Percentiles rank a stretch among this genome's conserved stretches.
Conservation (phyloP, 257 asterid species). For the Nicotiana benthamiana region DNA sequence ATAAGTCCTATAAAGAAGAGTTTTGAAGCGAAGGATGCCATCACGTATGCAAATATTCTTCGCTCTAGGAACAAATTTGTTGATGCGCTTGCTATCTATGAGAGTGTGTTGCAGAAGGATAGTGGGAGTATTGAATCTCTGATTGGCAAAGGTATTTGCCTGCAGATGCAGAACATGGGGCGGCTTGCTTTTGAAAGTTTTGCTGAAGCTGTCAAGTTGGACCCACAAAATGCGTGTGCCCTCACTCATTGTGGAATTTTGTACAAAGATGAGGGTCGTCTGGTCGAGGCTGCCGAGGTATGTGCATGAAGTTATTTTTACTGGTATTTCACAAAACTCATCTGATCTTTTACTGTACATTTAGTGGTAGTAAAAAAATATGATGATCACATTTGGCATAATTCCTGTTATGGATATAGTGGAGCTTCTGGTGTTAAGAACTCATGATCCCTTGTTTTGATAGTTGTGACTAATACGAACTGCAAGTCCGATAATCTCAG, state of each 20-base stretch:
- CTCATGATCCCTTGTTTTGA: neutral
- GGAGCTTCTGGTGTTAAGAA: neutral
- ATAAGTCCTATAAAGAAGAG: slow-evolving; percentile 35
- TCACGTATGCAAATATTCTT: slow-evolving; percentile 79
- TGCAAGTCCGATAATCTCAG: neutral
- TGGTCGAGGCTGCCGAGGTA: slow-evolving; percentile 99
- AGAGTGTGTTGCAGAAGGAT: slow-evolving; percentile 65
- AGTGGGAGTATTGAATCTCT: slow-evolving; percentile 66
- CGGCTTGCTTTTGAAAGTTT: slow-evolving; percentile 82
- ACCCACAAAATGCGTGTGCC: slow-evolving; percentile 89
- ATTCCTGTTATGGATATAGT: neutral
- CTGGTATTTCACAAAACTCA: neutral
- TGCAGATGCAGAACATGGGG: slow-evolving; percentile 87
- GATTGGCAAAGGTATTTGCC: slow-evolving; percentile 93
- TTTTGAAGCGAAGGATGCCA: slow-evolving; percentile 59
- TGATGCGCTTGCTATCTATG: slow-evolving; percentile 82
- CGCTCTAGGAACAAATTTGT: slow-evolving; percentile 85
- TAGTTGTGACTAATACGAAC: neutral
- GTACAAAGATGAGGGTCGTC: slow-evolving; percentile 85
- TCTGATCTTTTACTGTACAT: neutral
- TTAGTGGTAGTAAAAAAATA: neutral
- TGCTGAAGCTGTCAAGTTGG: slow-evolving; percentile 74
- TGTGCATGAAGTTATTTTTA: slow-evolving; percentile 7
- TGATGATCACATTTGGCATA: neutral
- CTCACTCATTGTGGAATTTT: slow-evolving; percentile 86